Base-by-base conservation (phyloP, 2,329 filamentous ascomycete species). In the Botrytis elliptica region DNA sequence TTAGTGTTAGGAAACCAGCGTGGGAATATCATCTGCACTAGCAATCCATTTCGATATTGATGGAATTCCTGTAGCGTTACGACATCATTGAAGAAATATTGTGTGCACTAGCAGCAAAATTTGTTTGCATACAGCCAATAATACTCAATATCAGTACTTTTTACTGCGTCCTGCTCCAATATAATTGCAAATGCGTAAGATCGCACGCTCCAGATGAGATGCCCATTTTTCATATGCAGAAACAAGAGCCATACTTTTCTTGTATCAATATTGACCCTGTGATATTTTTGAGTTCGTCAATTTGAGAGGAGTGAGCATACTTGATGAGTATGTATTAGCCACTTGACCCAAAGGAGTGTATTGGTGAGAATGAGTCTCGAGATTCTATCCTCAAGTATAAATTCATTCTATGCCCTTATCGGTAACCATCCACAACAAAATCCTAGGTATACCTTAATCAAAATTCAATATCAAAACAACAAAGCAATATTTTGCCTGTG, bases 1-100 rank as follows among this genome's bases (percentile, higher is more conserved):
- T 40, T 12, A 0, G 36, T 9, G 1, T 40, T 62, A 16, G 60
- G 36, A n/a, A 63, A 20, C 18, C 36, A 63, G 60, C 60, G 60
- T 42, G 8, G 60, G 60, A 63, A 63, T n/a, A 63, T 63, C 14
- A 25, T 40, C 25, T 63, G 60, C 60, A 63, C 60, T 63, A 63
- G 60, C 60, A 63, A 63, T 63, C 12, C 36, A 63, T 38, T 42
- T 29, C n/a, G 14, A 57, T 29, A 29, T 42, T 40, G 12, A 20
- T 63, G 38, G 36, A 63, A 63, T n/a, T 42, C 60, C 22, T 40
- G n/a, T 38, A n/a, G 59, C 7, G 20, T 62, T 62, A 22, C 29
- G 33, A 38, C 14, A 38, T 36, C 18, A 60, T 33, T 36, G 20
- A 22, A 60, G 33, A 36, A 38, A 38, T 36, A 25, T 38, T 25